Percentiles rank a stretch among this genome's conserved stretches.
Conservation (phyloP, 805 yeast genomes). For the Brettanomyces sp. region DNA sequence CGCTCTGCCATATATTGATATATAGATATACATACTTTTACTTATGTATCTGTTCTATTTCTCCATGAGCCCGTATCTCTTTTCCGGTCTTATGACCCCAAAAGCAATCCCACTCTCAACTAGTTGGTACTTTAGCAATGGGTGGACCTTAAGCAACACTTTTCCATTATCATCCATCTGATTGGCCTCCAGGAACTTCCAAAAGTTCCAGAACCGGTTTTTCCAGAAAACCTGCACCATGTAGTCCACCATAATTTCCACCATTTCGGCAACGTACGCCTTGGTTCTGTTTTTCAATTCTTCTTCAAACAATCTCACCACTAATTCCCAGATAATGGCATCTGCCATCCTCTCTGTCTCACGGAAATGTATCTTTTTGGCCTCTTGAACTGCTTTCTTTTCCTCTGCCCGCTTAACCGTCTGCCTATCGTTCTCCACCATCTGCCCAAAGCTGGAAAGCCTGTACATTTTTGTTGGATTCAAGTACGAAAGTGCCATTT, state of each 20-base stretch:
- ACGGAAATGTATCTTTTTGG: constrained; percentile 2
- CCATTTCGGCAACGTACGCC: constrained; percentile 6
- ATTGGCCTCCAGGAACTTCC: constrained; percentile 13
- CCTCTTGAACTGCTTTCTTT: not conserved
- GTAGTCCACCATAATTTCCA: constrained; percentile 21
- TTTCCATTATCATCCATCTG: constrained; percentile 10
- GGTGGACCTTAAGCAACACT: constrained; percentile 8
- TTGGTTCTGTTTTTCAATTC: constrained; percentile 3
- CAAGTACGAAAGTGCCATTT: constrained; percentile 16
- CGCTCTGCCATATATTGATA: too few species aligned
- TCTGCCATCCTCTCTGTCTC: constrained; percentile 1
- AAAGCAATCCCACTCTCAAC: constrained; percentile 12
- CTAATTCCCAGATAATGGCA: constrained; percentile 14
- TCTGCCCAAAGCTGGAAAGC: constrained; percentile 18
- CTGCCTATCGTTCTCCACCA: constrained; percentile 14
- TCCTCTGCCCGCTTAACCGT: constrained; percentile 1
- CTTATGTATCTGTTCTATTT: too few species aligned
- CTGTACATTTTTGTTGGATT: constrained; percentile 20
- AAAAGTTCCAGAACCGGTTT: constrained; percentile 15
- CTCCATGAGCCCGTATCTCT: too few species aligned
- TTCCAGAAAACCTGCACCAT: constrained; percentile 23
- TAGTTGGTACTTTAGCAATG: constrained; percentile 9
- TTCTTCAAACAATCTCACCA: constrained; percentile 9
- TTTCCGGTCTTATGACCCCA: constrained; percentile 8
- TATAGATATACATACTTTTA: too few species aligned